A percentile compares a stretch with the other conserved stretches of the same genome.
Conservation (phyloP, 495 filamentous ascomycete species). For the Tuber magnatum region DNA sequence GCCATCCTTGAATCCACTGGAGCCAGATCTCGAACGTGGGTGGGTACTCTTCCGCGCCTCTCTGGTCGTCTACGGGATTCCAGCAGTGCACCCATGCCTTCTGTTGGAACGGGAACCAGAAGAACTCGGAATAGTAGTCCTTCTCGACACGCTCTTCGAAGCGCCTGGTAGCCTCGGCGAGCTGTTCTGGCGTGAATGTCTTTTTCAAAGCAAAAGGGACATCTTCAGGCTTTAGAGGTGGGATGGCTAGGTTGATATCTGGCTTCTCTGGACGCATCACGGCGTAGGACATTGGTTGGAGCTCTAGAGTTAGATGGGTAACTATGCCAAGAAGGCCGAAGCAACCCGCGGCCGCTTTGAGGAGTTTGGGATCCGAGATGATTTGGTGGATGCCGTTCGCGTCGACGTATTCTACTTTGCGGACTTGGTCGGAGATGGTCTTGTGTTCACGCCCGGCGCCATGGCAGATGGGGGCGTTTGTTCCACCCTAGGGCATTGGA, state of each 20-base stretch:
- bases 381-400: constrained; percentile 45
- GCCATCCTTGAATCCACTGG: constrained; percentile 46
- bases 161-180: constrained; percentile 31
- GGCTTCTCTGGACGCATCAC: constrained; percentile 46
- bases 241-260: constrained; percentile 47
- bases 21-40: constrained; percentile 40
- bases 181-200: constrained; percentile 38
- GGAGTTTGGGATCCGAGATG: constrained; percentile 43
- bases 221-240: constrained; percentile 42
- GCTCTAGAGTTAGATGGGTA: constrained; percentile 50
- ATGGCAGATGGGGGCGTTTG: constrained; percentile 51
- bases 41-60: constrained; percentile 44
- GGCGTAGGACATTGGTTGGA: constrained; percentile 50
- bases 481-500: constrained; percentile 42
- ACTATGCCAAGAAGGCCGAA: constrained; percentile 51
- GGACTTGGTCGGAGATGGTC: constrained; percentile 48
- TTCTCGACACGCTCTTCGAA: constrained; percentile 42
- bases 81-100: constrained; percentile 51
- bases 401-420: constrained; percentile 49
- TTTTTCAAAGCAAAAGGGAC: constrained; percentile 44
- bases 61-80: constrained; percentile 32
- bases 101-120: constrained; percentile 50
- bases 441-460: constrained; percentile 47
- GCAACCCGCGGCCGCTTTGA: constrained; percentile 48
- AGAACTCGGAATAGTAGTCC: constrained; percentile 48